phyloP scores from a whole-genome alignment of 176 grass and related monocot species.

The Cocos nucifera region DNA sequence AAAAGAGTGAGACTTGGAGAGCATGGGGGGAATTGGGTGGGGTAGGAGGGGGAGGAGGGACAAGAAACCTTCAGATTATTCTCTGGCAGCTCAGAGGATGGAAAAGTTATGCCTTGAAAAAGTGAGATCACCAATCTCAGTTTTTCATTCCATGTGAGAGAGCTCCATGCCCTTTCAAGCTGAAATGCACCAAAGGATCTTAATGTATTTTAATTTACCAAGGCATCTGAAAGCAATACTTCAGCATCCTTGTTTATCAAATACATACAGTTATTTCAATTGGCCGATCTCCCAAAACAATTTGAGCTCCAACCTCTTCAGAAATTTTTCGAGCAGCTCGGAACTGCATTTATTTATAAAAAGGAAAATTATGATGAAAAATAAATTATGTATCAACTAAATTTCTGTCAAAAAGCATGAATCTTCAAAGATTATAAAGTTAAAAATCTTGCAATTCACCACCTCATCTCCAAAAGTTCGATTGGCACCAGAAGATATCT shows the following conservation, averaged over 20 bases:
- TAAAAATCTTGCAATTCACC: neutral
- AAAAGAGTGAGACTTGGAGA: too few species aligned
- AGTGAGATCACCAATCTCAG: constrained; percentile 47
- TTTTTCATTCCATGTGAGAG: constrained; percentile 67
- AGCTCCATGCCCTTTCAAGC: constrained; percentile 93
- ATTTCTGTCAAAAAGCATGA: neutral
- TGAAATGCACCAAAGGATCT: constrained; percentile 19
- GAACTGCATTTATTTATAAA: constrained; percentile 35
- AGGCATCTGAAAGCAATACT: neutral
- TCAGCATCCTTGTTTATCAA: neutral
- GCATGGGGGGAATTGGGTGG: too few species aligned
- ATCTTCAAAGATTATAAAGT: neutral
- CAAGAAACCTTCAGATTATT: constrained; percentile 11
- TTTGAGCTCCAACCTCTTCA: constrained; percentile 88
- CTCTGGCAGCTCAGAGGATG: constrained; percentile 21
- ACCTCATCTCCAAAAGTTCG: constrained; percentile 83
- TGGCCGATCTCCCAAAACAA: constrained; percentile 90
- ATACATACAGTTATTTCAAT: constrained; percentile 87
- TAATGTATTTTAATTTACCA: neutral
- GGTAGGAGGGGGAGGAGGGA: too few species aligned
- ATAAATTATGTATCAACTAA: constrained; percentile 2
- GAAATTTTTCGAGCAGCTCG: constrained; percentile 66
- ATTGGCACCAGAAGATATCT: constrained; percentile 65
- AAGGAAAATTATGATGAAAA: neutral
- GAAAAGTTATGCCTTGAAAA: constrained; percentile 56